Evolutionary conservation across 1,284 basidiomycete genomes (phyloP), one percentile per base, ranked within the genome.

Genomic region (Albatrellus sp.): DNA sequence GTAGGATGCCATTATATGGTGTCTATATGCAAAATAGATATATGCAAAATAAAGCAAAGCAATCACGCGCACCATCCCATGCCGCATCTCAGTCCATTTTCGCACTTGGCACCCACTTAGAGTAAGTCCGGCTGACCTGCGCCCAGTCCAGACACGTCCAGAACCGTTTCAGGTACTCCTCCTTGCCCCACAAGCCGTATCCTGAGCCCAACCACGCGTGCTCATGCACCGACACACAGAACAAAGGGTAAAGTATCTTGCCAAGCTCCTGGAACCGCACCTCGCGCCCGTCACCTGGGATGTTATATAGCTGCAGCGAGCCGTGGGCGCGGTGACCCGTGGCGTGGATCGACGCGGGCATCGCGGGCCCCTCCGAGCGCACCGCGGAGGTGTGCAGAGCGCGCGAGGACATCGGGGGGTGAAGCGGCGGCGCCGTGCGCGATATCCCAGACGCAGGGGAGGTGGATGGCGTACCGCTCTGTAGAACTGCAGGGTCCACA

Each of bases 111-210:
- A 31, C 31, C 8, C 32, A 44, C 20, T 19, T 37, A 36, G 31
- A 29, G 42, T 48, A 52, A 24, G 33, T 24, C 6, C 37, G 33
- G 42, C 42, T 67, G 48, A 89, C 76, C 58, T 75, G 78, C 43
- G 67, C 60, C 94, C 94, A 98, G 64, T 98, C 75, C 49, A 98
- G 63, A 41, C 81, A 84, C 32, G 72, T 72, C 87, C 91, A 97
- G 70, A 96, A 97, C 57, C 85, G 75, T 56, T 75, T 78, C 54
- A 96, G 66, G 70, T 94, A 98, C 58, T 78, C 72, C 59, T 91
- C 88, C 66, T 90, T 91, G 35, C 90, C 91, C 88, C 90, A 94
- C 13, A 98, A 79, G 10, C 94, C 94, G 57, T 90, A 93, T 48
- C 84, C 84, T 41, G 86, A 81, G 43, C 74, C 73, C 54, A 98